Evolutionary conservation across 1,139 yeast genomes (phyloP).

Genomic region (Pichia sp.): DNA sequence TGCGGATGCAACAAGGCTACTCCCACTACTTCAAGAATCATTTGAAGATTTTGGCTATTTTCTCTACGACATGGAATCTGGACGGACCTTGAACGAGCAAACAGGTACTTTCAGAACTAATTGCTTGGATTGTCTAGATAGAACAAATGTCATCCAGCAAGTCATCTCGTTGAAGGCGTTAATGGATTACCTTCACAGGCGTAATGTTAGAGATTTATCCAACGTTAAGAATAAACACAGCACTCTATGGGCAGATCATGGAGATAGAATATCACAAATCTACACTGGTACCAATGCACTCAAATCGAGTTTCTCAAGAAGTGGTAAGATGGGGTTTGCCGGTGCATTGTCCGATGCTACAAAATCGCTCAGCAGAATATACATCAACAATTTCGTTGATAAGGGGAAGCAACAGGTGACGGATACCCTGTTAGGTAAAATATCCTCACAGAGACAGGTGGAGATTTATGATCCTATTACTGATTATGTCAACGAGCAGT

Average conservation of each 20-base stretch:
- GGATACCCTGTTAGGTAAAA: slow-evolving; percentile 77
- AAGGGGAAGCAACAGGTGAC: slow-evolving; percentile 82
- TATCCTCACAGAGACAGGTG: slow-evolving; percentile 65
- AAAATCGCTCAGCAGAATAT: slow-evolving; percentile 90
- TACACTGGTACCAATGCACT: slow-evolving; percentile 97
- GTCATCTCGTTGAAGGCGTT: slow-evolving; percentile 64
- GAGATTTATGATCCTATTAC: slow-evolving; percentile 79
- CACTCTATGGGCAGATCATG: slow-evolving; percentile 95
- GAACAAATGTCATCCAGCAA: slow-evolving; percentile 92
- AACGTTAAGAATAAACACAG: slow-evolving; percentile 66
- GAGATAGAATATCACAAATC: slow-evolving; percentile 93
- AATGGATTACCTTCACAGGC: slow-evolving; percentile 48
- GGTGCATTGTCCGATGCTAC: slow-evolving; percentile 96
- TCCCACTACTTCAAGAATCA: slow-evolving; percentile 57
- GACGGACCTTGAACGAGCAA: slow-evolving; percentile 56
- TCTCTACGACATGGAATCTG: slow-evolving; percentile 47
- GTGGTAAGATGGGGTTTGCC: slow-evolving; percentile 93
- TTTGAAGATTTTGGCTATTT: slow-evolving; percentile 77
- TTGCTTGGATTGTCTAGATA: slow-evolving; percentile 90
- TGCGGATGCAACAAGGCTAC: slow-evolving; percentile 68
- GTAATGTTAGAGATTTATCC: slow-evolving; percentile 30
- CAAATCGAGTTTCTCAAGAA: slow-evolving; percentile 87
- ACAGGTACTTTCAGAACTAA: slow-evolving; percentile 87
- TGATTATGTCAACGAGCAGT: slow-evolving; percentile 65
- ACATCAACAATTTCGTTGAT: slow-evolving; percentile 93